These are phyloP conservation scores for Magnusiomyces paraingens DNA, from an alignment of 1,139 yeast species.

Conservation along the genomic window DNA sequence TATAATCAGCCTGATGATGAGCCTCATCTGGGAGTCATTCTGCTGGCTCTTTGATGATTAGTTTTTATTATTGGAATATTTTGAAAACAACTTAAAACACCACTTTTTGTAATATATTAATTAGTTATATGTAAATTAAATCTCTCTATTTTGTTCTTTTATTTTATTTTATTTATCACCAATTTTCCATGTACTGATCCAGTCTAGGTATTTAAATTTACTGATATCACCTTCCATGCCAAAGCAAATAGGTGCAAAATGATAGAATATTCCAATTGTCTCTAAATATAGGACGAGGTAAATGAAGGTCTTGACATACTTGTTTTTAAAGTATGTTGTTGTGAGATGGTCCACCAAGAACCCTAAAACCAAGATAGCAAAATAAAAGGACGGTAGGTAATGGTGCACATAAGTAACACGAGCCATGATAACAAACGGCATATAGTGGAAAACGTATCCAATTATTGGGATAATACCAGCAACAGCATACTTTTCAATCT, in stretches of 20 bases:
- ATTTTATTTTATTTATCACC: conserved; percentile 15
- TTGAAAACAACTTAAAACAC: no score
- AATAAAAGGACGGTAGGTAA: conserved; percentile 91
- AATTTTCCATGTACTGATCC: conserved; percentile 72
- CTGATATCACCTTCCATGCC: conserved; percentile 84
- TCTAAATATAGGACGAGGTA: conserved; percentile 43
- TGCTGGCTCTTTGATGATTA: no score
- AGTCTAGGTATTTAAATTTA: conserved; percentile 64
- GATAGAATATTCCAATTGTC: conserved; percentile 62
- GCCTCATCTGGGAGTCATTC: no score
- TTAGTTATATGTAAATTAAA: neutral
- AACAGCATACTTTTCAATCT: conserved; percentile 46
- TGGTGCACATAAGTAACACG: conserved; percentile 98
- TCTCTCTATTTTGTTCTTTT: neutral
- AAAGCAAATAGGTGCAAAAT: conserved; percentile 70
- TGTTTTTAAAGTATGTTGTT: conserved; percentile 32
- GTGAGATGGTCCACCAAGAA: conserved; percentile 67
- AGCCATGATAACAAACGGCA: conserved; percentile 90
- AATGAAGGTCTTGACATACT: conserved; percentile 28
- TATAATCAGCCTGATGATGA: no score
- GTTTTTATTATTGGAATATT: no score
- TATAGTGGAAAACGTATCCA: conserved; percentile 91
- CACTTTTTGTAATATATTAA: neutral
- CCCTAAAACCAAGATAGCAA: conserved; percentile 79
- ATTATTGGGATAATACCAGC: conserved; percentile 87